Evolutionary conservation across 257 asterid species (phyloP), one percentile per base, ranked within the genome.

Genomic region (Rauvolfia tetraphylla): DNA sequence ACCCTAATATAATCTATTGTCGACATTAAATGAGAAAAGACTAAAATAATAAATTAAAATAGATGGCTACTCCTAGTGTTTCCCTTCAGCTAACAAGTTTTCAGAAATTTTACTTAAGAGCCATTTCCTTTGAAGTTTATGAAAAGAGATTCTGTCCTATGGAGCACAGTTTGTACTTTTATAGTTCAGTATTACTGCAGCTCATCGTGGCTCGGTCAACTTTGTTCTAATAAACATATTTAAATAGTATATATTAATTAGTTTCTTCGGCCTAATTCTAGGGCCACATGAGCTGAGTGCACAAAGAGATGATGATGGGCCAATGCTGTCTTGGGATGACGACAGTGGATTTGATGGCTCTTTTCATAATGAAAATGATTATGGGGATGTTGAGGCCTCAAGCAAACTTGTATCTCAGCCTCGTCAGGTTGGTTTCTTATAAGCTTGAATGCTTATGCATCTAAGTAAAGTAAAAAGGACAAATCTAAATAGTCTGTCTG

Each of bases 361-460:
- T 66, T 88, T 78, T 70, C 94, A 89, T 81, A 90, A 82, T 80
- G 94, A 79, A 76, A 80, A 86, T 78, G 83, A 85, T 81, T 82
- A 83, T 79, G 85, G 88, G 82, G 94, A 90, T 73, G 79, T 58
- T 25, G 96, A 89, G 39, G 97, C 91, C 77, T 81, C 89, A 2
- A 88, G 66, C 80, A 83, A 80, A 41, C 97, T 95, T 77, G 92
- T 95, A 78, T 92, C 97, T 82, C 98, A 92, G 84, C 98, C 98
- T 71, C 98, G 98, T 31, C 98, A 92, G 99, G 99, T 92, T 82
- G 34, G 88, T 80, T 65, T 71, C 8, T 20, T 57, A 10, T 31
- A 8, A 41, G 38, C 74, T 27, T 22, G 51, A 15, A 48, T 41
- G 46, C 46, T 66, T 42, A 66, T 22, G 9, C 11, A 25, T 59